A percentile compares a stretch with the other conserved stretches of the same genome.
Conservation (phyloP, 441 rosid species). For the Hypseocharis bilobata region DNA sequence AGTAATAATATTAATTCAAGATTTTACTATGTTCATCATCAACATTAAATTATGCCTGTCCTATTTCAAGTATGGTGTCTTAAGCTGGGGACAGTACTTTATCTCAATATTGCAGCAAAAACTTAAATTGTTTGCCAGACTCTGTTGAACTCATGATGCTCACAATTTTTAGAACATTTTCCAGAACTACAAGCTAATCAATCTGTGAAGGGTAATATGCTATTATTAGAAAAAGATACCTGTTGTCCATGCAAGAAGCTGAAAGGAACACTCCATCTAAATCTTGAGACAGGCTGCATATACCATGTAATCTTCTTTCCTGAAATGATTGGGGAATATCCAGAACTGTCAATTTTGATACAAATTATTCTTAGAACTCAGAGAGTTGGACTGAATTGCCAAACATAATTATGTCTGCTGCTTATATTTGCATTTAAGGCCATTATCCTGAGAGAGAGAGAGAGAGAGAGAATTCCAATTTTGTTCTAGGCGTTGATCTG, state of each 20-base stretch:
- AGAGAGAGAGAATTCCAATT: no score
- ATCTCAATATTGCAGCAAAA: neutral
- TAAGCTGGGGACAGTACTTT: neutral
- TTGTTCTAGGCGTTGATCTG: neutral
- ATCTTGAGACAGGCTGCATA: conserved; percentile 83
- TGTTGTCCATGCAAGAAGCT: conserved; percentile 86
- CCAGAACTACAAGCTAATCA: neutral
- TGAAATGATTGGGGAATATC: conserved; percentile 25
- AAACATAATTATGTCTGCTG: no score
- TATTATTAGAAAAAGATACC: conserved; percentile 32
- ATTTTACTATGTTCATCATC: neutral
- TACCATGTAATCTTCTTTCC: conserved; percentile 63
- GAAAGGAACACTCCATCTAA: conserved; percentile 57
- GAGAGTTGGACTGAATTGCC: neutral
- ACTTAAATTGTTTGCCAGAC: neutral
- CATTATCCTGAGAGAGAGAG: no score
- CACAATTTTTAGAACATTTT: neutral
- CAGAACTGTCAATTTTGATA: neutral
- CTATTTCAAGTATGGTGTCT: neutral
- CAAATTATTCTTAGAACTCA: neutral
- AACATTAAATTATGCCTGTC: no score
- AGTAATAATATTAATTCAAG: neutral
- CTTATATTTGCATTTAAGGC: no score
- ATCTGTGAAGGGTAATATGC: neutral
- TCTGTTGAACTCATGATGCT: neutral